Evolutionary conservation across 78 protist genomes (phyloP).

Genomic region (Bodo saltans): DNA sequence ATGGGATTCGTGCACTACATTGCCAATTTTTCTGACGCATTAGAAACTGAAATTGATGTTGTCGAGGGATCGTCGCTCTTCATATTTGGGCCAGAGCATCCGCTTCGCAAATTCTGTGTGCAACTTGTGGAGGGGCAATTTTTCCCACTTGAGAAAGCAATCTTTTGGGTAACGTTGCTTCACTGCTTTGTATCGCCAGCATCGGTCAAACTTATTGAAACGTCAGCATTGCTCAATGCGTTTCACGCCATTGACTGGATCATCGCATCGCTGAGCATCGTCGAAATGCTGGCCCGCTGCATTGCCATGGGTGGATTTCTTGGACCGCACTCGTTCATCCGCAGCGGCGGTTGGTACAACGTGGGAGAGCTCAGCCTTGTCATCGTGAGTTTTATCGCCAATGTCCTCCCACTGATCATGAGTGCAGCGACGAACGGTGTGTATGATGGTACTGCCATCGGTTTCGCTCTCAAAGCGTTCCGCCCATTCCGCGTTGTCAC

Average conservation of each 20-base stretch:
- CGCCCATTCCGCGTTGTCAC: conserved; percentile 57
- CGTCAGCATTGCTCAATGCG: neutral
- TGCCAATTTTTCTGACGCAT: too few relatives aligned
- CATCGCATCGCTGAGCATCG: neutral
- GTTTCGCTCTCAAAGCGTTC: neutral
- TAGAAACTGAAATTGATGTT: too few relatives aligned
- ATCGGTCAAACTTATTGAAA: neutral
- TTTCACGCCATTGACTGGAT: neutral
- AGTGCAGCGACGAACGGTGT: neutral
- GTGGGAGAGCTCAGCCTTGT: neutral
- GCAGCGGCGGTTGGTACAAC: neutral
- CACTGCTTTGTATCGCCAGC: neutral
- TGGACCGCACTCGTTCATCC: neutral
- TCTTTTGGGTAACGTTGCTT: neutral
- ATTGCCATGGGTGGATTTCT: neutral
- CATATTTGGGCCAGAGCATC: neutral
- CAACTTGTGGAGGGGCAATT: neutral
- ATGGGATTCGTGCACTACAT: too few relatives aligned
- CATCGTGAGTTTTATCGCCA: neutral
- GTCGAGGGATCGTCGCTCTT: neutral
- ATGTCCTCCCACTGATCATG: neutral
- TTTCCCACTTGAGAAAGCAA: neutral
- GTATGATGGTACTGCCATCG: too few relatives aligned
- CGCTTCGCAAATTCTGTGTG: neutral
- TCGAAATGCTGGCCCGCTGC: neutral